Evolutionary conservation across 2,329 filamentous ascomycete species (phyloP).

Genomic region (Xylogone sp.): DNA sequence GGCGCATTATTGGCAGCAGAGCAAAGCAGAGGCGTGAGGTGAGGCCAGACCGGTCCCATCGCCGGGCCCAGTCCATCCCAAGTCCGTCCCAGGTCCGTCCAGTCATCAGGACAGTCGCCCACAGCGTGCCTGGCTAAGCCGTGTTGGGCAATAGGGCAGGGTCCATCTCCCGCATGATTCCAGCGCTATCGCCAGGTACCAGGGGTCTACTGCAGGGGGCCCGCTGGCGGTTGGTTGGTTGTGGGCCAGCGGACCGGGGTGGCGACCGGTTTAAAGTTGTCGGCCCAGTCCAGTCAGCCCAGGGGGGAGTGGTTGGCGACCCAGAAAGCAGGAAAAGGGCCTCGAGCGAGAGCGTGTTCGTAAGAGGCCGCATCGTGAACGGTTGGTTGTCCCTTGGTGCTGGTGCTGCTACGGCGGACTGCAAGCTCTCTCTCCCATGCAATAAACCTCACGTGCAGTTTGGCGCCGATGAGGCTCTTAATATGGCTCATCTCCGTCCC

Average conservation of each 20-base stretch:
- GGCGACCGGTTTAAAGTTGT: constrained; percentile 5
- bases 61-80: background rate
- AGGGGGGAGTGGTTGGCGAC: no score
- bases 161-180: background rate
- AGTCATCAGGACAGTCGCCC: background rate
- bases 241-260: constrained; percentile 1
- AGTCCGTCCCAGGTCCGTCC: background rate
- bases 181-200: background rate
- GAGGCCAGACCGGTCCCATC: background rate
- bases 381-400: background rate
- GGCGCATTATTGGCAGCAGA: background rate
- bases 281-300: no score
- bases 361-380: background rate
- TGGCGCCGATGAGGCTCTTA: background rate
- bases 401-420: background rate
- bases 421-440: background rate
- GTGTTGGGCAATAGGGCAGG: background rate
- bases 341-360: no score
- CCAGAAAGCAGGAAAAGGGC: no score
- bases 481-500: no score
- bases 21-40: background rate
- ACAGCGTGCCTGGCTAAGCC: background rate
- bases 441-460: background rate
- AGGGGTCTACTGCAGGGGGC: background rate
- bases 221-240: background rate